Base-by-base conservation (phyloP, 2,329 filamentous ascomycete genomes). In the Beauveria medogensis region DNA sequence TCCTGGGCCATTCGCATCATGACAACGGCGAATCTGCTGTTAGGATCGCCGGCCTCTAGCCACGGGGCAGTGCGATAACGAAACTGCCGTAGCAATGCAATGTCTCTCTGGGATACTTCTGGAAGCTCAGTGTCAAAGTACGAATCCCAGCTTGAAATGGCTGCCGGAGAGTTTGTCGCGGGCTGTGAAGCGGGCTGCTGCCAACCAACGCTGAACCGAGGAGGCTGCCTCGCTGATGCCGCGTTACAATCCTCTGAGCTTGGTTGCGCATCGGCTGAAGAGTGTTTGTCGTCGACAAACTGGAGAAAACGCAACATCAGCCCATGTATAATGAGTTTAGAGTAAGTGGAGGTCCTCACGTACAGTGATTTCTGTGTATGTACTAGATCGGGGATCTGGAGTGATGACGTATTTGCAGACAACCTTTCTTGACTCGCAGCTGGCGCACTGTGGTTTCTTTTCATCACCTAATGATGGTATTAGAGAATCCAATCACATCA, bases 41-140 rank as follows among this genome's bases (percentile, higher is more conserved):
- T 43, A 4, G 63, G 50, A 26, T 65, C 63, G 22, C 64, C 65
- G 14, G 65, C 65, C 22, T 66, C 65, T 1, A 67, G 64, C 65
- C 65, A 67, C 10, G 65, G 65, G 2, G 60, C 65, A n/a, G 64
- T 64, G 24, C 63, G 63, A 48, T 67, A 67, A 34, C 60, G 65
- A 26, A 66, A 67, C 26, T 67, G 64, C 5, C 65, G 63, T 24
- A 66, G 48, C 12, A 64, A 46, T 1, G 63, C 65, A 20, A 57
- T 61, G 8, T 64, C 59, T 30, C 52, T 58, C 22, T 62, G 60
- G 5, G 37, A 43, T 7, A 50, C 26, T 3, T 63, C 62, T 9
- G 55, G 43, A 10, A 60, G 26, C 5, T 57, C 30, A 9, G 58
- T 63, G 10, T 63, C 53, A 24, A 67, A 67, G 53, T 66, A 66